Evolutionary conservation across 768 basidiomycete species (phyloP), one percentile per base, ranked within the genome.

Genomic region (Coprinellus aureogranulatus): DNA sequence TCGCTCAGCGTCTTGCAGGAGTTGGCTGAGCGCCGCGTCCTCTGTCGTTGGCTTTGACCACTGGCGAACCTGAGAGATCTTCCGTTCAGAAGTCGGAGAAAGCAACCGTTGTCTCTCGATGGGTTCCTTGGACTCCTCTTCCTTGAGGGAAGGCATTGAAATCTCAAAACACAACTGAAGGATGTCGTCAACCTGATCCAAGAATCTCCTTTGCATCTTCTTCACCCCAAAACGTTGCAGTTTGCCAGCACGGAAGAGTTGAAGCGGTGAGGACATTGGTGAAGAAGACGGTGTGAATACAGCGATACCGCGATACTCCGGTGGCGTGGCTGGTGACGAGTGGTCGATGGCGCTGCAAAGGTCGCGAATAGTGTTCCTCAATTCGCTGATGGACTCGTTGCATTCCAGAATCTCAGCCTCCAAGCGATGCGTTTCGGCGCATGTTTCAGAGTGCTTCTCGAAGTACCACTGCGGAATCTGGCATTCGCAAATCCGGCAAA

Each of bases 401-500:
- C 89, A 92, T 67, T 94, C 92, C 39, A 82, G 75, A 62, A 98
- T 94, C 71, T 97, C 95, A 18, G 94, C 94, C 72, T 99, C 97
- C 60, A 99, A 80, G 45, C 92, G 87, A 73, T 99, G 97, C 2
- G 91, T 88, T 74, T 98, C 96, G 63, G 86, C 92, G 65, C 97
- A 99, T 11, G 95, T 98, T 74, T 99, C 97, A 81, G 94, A 98
- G 77, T 99, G 97, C 77, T 98, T 98, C 77, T 98, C 97, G 70
- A 99, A 99, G 77, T 94, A 99, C 97, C 97, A 99, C 60, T 96
- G 91, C 2, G 96, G 95, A 57, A 98, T 90, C 63, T 90, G 88
- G 67, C 90, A 87, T 74, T 99, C 97, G 78, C 97, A 99, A 61
- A 99, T 99, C 28, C 97, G 90, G 75, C 97, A 98, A 22, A 99